Evolutionary conservation across 768 basidiomycete genomes (phyloP).

Genomic region (Leccinum barrowsii): DNA sequence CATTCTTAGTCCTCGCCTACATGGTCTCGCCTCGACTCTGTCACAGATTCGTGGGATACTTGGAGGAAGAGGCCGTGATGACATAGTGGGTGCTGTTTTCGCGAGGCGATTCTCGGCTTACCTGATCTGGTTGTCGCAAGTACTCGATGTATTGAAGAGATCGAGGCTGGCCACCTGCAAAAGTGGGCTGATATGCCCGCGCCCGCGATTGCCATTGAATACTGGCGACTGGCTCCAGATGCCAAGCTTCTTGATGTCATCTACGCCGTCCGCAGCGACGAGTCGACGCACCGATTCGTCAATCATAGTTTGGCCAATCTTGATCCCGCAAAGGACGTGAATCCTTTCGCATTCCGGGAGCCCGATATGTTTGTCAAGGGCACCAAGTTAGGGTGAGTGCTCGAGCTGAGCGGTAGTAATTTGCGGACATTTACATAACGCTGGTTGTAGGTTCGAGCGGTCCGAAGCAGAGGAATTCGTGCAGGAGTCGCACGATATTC

Average conservation of each 20-base stretch:
- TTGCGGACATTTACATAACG: slow-evolving; percentile 16
- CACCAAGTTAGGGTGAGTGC: slow-evolving; percentile 61
- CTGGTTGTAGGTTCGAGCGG: slow-evolving; percentile 55
- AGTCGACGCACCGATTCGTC: slow-evolving; percentile 90
- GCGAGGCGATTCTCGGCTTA: slow-evolving; percentile 16
- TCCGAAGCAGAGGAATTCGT: slow-evolving; percentile 65
- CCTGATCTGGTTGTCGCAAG: slow-evolving; percentile 35
- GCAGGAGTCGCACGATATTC: slow-evolving; percentile 53
- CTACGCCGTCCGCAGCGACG: slow-evolving; percentile 90
- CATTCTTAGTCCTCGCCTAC: slow-evolving; percentile 64
- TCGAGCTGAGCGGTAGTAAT: neutral
- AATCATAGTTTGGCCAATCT: slow-evolving; percentile 95
- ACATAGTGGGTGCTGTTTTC: slow-evolving; percentile 66
- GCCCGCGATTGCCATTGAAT: slow-evolving; percentile 90
- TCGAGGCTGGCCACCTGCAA: slow-evolving; percentile 78
- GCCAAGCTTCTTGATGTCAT: slow-evolving; percentile 86
- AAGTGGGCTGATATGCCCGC: slow-evolving; percentile 76
- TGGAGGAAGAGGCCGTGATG: slow-evolving; percentile 93
- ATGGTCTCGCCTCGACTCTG: slow-evolving; percentile 69
- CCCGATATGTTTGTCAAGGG: slow-evolving; percentile 87
- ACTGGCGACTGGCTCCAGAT: slow-evolving; percentile 76
- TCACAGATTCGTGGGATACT: slow-evolving; percentile 88
- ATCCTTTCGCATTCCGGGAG: slow-evolving; percentile 86
- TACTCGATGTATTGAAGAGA: slow-evolving; percentile 78
- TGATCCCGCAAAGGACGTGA: slow-evolving; percentile 70